A percentile compares a stretch with the other conserved stretches of the same genome.
These are phyloP conservation scores for Lotus japonicus DNA, from an alignment of 306 rosid genomes.

Conservation along the genomic window DNA sequence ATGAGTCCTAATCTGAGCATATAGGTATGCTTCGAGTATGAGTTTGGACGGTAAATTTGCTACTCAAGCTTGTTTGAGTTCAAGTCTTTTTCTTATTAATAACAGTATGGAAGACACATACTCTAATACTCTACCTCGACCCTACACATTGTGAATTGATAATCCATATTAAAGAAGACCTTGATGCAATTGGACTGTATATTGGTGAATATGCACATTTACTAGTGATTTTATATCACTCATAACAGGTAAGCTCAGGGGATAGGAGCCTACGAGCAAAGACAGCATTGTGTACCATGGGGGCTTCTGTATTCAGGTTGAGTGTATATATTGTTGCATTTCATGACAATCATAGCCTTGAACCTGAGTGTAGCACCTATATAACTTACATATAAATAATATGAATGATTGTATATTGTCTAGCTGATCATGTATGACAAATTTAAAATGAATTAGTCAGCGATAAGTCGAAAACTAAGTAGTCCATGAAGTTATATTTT, in stretches of 20 bases:
- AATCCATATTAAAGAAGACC: not conserved
- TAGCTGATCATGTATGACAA: not conserved
- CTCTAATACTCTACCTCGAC: not conserved
- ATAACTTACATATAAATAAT: not conserved
- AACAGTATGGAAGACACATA: not conserved
- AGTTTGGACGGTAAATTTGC: not conserved
- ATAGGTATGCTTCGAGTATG: not conserved
- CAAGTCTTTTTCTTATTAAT: not conserved
- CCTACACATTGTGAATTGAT: not conserved
- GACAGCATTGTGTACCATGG: conserved; percentile 82
- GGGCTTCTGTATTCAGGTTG: conserved; percentile 98
- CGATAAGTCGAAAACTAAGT: not conserved
- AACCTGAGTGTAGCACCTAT: not conserved
- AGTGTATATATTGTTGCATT: conserved; percentile 8
- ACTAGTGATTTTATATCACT: conserved; percentile 11
- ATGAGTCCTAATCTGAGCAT: not conserved
- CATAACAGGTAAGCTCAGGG: conserved; percentile 64
- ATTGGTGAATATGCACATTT: conserved; percentile 9
- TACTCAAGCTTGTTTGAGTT: not conserved
- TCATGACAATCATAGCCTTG: conserved; percentile 5
- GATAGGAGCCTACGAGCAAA: conserved; percentile 67
- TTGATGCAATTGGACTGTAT: conserved; percentile 11
- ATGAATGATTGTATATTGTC: not conserved
- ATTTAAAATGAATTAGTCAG: not conserved
- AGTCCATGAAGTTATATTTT: not conserved